These are phyloP conservation scores for Postia placenta DNA, from an alignment of 768 basidiomycete species.

Conservation along the genomic window DNA sequence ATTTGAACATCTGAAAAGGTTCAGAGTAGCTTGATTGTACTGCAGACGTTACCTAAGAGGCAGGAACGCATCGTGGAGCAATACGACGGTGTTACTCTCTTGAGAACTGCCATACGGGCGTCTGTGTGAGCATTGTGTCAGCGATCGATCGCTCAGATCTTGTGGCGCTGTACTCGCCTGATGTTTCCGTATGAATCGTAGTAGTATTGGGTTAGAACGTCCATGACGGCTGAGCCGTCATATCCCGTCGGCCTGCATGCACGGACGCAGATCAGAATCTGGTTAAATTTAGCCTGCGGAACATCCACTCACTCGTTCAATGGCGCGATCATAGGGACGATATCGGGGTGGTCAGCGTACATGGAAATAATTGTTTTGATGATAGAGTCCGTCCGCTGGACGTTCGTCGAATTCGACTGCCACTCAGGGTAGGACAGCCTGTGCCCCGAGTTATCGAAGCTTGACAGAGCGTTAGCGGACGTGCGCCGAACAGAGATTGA, in stretches of 20 bases:
- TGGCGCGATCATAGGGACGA: conserved; percentile 66
- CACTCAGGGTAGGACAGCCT: conserved; percentile 55
- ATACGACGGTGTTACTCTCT: conserved; percentile 50
- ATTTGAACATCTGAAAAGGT: too few relatives aligned
- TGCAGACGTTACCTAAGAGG: conserved; percentile 35
- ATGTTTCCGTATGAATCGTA: conserved; percentile 70
- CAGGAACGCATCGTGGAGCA: conserved; percentile 80
- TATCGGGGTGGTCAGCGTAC: conserved; percentile 45
- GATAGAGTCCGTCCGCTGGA: conserved; percentile 60
- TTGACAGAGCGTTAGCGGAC: conserved; percentile 19
- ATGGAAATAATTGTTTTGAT: conserved; percentile 57
- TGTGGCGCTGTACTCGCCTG: conserved; percentile 50
- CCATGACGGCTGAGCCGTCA: conserved; percentile 43
- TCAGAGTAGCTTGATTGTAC: too few relatives aligned
- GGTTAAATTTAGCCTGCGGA: too few relatives aligned
- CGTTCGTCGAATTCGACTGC: conserved; percentile 61
- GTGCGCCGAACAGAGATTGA: not conserved
- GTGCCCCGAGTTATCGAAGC: conserved; percentile 81
- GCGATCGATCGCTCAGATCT: too few relatives aligned
- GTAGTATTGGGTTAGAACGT: conserved; percentile 57
- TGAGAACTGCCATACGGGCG: conserved; percentile 38
- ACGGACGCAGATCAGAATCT: too few relatives aligned
- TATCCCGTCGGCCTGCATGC: conserved; percentile 67
- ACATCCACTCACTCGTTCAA: conserved; percentile 77
- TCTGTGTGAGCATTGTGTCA: too few relatives aligned